Evolutionary conservation across 2,329 filamentous ascomycete genomes (phyloP), one percentile per base, ranked within the genome.

Genomic region (Sclerotinia trifoliorum): DNA sequence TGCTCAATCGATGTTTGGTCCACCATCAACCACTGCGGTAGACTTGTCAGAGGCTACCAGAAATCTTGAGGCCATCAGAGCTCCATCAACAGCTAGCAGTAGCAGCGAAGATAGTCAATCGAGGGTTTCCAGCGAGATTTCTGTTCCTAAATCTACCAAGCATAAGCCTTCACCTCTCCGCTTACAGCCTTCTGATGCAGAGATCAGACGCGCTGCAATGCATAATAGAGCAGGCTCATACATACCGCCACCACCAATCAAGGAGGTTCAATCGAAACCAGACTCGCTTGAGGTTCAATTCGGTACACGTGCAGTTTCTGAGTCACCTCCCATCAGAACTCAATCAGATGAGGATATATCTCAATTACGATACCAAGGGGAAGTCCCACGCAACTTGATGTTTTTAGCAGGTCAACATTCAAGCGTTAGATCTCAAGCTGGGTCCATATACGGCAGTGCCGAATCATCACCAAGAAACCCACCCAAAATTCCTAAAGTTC

Each of bases 91-190:
- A n/a, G 42, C 58, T 49, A 62, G 57, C 44, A 35, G 29, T 55
- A 55, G 58, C 46, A 62, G 29, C 17, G n/a, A 13, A 1, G 19
- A 6, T 26, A 51, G 21, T 29, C 5, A 19, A 32, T 54, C 55
- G 24, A 54, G 35, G 19, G 19, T 11, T n/a, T 52, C 65, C 24
- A 60, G 55, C 32, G 46, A 67, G n/a, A 42, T 29, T 49, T 51
- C 35, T 19, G 55, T 5, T 13, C 24, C 65, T 19, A 66, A 66
- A 61, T 51, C 65, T 17, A 54, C 21, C 63, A 65, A 57, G 26
- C 65, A 67, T 17, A 67, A 62, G 19, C 56, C 56, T 8, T 52
- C 32, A 0, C 65, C 55, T 61, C 65, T 67, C 11, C 55, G 56
- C 26, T 49, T 67, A 46, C 44, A 61, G 58, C 55, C 65, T 42